Evolutionary conservation across 1,139 yeast genomes (phyloP).

Genomic region (Blastobotrys niveus): DNA sequence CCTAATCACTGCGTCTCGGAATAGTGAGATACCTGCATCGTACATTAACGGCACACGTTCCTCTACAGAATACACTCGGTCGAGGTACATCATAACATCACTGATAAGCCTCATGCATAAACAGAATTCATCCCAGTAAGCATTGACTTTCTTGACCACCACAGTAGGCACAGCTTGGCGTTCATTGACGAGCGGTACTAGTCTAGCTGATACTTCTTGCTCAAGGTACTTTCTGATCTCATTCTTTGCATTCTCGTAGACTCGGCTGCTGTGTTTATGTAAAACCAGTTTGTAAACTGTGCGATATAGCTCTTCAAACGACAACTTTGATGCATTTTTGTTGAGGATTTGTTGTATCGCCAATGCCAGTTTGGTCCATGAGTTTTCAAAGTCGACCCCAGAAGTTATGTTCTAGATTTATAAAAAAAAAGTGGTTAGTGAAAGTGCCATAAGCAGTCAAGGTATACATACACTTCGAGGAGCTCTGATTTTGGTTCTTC

Average conservation of each 20-base stretch:
- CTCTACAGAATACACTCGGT: constrained; percentile 78
- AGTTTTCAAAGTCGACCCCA: constrained; percentile 54
- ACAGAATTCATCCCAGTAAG: constrained; percentile 66
- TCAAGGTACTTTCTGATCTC: constrained; percentile 50
- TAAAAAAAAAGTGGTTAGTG: background rate
- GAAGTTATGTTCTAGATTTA: constrained; percentile 8
- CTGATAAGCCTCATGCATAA: constrained; percentile 73
- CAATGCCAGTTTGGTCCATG: constrained; percentile 65
- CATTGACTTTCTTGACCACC: constrained; percentile 38
- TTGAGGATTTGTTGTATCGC: constrained; percentile 75
- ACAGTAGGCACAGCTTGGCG: constrained; percentile 17
- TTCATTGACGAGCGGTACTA: constrained; percentile 20
- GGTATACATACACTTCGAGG: constrained; percentile 20
- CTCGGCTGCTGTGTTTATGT: constrained; percentile 61
- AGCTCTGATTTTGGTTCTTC: constrained; percentile 23
- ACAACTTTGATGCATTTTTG: constrained; percentile 66
- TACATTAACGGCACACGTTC: constrained; percentile 60
- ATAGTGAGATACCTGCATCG: constrained; percentile 66
- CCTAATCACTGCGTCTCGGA: constrained; percentile 43
- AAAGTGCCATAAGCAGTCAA: background rate
- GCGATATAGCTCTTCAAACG: constrained; percentile 81
- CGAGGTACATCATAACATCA: constrained; percentile 80
- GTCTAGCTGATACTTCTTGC: constrained; percentile 25
- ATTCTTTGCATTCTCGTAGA: constrained; percentile 58
- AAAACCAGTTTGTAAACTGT: constrained; percentile 75